Conservation (phyloP, 495 filamentous ascomycete genomes). For the Penicillium turbatum region DNA sequence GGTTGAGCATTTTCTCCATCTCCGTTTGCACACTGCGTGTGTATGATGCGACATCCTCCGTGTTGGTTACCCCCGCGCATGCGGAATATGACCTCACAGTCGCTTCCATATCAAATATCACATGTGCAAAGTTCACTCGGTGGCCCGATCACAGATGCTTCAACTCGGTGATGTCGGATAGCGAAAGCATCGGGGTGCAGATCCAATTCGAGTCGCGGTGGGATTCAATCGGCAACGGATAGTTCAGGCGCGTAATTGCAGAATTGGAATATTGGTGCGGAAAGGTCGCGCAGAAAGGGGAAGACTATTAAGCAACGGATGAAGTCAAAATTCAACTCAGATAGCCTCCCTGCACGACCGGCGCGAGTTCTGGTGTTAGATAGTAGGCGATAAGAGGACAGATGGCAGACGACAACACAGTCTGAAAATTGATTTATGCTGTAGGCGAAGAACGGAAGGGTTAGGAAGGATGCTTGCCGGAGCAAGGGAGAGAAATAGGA, state of each 20-base stretch:
- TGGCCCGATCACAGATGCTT: constrained; percentile 16
- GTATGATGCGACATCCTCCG: constrained; percentile 2
- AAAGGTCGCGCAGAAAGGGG: neutral
- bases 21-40: constrained; percentile 1
- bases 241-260: neutral
- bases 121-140: constrained; percentile 12
- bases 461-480: neutral
- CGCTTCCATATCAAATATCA: constrained; percentile 18
- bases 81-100: constrained; percentile 1
- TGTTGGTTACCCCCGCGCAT: neutral
- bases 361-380: constrained; percentile 15
- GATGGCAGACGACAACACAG: neutral
- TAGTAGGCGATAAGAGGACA: constrained; percentile 5
- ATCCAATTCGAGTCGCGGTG: constrained; percentile 6
- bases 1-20: constrained; percentile 10
- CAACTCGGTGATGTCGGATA: constrained; percentile 2
- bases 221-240: neutral
- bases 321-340: neutral
- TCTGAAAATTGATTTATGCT: neutral
- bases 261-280: neutral
- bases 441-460: neutral
- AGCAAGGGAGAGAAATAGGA: constrained; percentile 9
- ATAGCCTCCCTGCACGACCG: constrained; percentile 22
- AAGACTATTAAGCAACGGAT: neutral
- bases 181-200: constrained; percentile 20